Base-by-base conservation (phyloP, 192 early-diverging fungal species). In the Coemansia sp. region DNA sequence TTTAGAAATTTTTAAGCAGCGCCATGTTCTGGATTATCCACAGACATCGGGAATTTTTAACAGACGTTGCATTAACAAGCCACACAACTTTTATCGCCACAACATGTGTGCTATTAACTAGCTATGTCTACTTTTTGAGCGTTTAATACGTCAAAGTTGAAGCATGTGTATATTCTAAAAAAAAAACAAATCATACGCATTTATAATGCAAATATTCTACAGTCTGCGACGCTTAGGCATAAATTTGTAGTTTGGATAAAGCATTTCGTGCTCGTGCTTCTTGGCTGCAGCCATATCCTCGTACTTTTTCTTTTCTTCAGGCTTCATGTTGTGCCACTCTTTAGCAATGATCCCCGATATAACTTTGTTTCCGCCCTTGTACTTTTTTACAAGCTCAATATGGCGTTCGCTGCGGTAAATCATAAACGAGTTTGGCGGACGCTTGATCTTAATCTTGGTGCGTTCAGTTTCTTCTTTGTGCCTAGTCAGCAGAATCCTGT, bases 171-270 rank as follows among this genome's bases (percentile, higher is more conserved):
- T 47, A 47, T 47, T 12, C 12, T n/a, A 47, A n/a, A n/a, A 6
- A n/a, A 6, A 43, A 47, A 47, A 47, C 43, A n/a, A 47, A n/a
- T n/a, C 14, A 12, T 47, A 17, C 43, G 43, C 43, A 47, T n/a
- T 47, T 49, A 49, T 45, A 49, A 49, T 19, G 19, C 48, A 49
- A 19, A 5, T 19, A 45, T 15, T 3, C 50, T 69, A 72, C 35
- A 49, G 7, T 41, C 53, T 74, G 37, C 77, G 72, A 27, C 69
- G 57, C 63, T 72, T 75, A 10, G 78, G 78, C 69, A 66, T 69
- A 62, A 75, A 81, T 53, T 72, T 81, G 63, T 81, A 81, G 49
- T 81, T 81, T 11, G 78, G 78, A 49, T 81, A 81, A 2, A 81
- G 63, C 56, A 72, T 21, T 62, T 81, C 66, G 43, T 81, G 78